These are phyloP conservation scores for Raffaelea arxii DNA, from an alignment of 2,329 filamentous ascomycete species.

Conservation along the genomic window DNA sequence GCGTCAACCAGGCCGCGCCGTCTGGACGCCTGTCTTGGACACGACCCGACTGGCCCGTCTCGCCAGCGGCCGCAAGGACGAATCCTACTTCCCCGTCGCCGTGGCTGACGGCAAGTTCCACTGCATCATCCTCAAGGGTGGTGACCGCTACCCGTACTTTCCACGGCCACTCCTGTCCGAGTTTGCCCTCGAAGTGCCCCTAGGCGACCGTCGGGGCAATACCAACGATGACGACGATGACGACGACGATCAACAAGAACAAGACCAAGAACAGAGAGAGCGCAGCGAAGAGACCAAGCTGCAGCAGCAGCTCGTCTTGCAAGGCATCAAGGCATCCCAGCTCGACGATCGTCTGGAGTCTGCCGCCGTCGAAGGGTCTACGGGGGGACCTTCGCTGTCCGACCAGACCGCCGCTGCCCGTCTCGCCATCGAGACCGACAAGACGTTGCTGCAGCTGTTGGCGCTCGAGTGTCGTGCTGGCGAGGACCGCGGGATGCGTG, in stretches of 20 bases:
- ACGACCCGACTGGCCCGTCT: slow-evolving; percentile 76
- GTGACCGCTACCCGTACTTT: slow-evolving; percentile 87
- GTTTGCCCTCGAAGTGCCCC: slow-evolving; percentile 82
- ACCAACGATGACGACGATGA: slow-evolving; percentile 20
- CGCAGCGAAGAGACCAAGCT: slow-evolving; percentile 48
- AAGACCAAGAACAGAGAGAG: slow-evolving; percentile 22
- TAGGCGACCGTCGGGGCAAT: slow-evolving; percentile 37
- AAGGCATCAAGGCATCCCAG: slow-evolving; percentile 62
- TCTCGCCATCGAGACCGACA: slow-evolving; percentile 79
- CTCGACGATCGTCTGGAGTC: slow-evolving; percentile 59
- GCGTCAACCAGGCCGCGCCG: slow-evolving; percentile 74
- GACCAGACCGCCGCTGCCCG: slow-evolving; percentile 59
- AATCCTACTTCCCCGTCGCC: slow-evolving; percentile 91
- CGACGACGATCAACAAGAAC: slow-evolving; percentile 16
- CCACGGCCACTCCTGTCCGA: slow-evolving; percentile 82
- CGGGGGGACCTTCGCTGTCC: slow-evolving; percentile 53
- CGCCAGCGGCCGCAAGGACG: slow-evolving; percentile 73
- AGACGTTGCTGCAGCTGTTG: slow-evolving; percentile 78
- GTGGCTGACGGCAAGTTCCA: slow-evolving; percentile 89
- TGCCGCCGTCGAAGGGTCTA: slow-evolving; percentile 45
- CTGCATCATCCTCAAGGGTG: slow-evolving; percentile 97
- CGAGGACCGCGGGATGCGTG: slow-evolving; percentile 90
- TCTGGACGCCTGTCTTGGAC: slow-evolving; percentile 87
- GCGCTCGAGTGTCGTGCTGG: slow-evolving; percentile 84
- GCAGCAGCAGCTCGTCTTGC: slow-evolving; percentile 74